Evolutionary conservation across 177 flowering plant genomes (phyloP).

Genomic region (Tripterygium wilfordii): DNA sequence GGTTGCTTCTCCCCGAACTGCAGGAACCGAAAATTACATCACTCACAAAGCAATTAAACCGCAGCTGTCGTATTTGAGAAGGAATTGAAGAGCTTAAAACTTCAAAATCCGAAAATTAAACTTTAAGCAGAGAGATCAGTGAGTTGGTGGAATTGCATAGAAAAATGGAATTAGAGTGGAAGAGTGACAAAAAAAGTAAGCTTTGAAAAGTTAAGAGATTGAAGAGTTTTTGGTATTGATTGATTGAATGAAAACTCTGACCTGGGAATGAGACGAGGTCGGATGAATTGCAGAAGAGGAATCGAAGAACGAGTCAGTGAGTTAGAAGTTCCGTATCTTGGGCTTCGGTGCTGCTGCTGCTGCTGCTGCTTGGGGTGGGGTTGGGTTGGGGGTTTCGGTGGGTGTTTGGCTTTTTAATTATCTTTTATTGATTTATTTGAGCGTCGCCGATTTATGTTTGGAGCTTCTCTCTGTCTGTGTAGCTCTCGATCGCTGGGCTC

Average conservation of each 20-base stretch:
- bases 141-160: constrained; percentile 2
- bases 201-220: constrained; percentile 15
- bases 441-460: constrained; percentile 4
- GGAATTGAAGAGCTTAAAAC: constrained; percentile 10
- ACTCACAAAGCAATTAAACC: constrained; percentile 21
- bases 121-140: constrained; percentile 17
- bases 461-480: constrained; percentile 1
- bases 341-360: no score
- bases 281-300: constrained; percentile 15
- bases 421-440: no score
- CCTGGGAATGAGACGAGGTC: constrained; percentile 17
- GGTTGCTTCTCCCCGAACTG: background rate
- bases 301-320: no score
- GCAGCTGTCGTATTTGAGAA: constrained; percentile 2
- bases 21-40: constrained; percentile 11
- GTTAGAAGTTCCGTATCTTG: no score
- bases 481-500: background rate
- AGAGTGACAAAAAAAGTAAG: constrained; percentile 11
- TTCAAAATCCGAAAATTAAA: constrained; percentile 16
- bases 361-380: no score
- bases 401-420: background rate
- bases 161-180: background rate
- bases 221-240: no score
- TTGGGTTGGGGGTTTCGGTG: no score
- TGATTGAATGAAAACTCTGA: constrained; percentile 23